Evolutionary conservation across 2,329 filamentous ascomycete species (phyloP), one percentile per base, ranked within the genome.

Genomic region (Aspergillus viridinutans): DNA sequence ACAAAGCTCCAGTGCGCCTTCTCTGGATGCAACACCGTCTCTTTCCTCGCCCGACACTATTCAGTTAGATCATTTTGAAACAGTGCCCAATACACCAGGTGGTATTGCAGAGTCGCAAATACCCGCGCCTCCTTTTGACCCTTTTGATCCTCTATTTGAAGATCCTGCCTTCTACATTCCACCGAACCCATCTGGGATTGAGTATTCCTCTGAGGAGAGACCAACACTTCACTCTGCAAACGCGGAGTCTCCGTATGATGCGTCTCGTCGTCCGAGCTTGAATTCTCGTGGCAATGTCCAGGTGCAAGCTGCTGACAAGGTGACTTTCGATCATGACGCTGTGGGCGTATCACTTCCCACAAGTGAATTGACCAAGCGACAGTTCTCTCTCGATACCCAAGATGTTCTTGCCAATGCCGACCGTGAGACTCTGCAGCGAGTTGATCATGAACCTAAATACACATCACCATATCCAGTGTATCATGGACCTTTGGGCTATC

Each of bases 401-500:
- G 63, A 72, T 57, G n/a, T 71, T 3, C 29, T 65, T 47, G 54
- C 64, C 6, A 66, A 52, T 43, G 56, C 63, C 17, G 56, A 49
- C 26, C 65, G 66, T 23, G 68, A 72, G 51, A 55, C 62, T 21
- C 54, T 69, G 50, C 58, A 62, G 43, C 61, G 59, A 12, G 56
- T 68, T 10, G 42, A 54, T 12, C 53, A 62, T 28, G 52, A 60
- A 38, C 59, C 60, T 2, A 55, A 67, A 28, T 70, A 72, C 50
- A 53, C 66, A 5, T 74, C 71, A 1, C 72, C 72, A 7, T 74
- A 74, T 56, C 68, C 68, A 17, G 52, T 49, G 20, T 61, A 63
- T 28, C 61, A 62, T 14, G 67, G 68, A 1, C 58, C 58, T 9
- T 51, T 72, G 25, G 67, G 65, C 2, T 71, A 71, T 51, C 58